These are phyloP conservation scores for Fonsecaea pugnacius DNA, from an alignment of 2,329 filamentous ascomycete genomes.

Conservation along the genomic window DNA sequence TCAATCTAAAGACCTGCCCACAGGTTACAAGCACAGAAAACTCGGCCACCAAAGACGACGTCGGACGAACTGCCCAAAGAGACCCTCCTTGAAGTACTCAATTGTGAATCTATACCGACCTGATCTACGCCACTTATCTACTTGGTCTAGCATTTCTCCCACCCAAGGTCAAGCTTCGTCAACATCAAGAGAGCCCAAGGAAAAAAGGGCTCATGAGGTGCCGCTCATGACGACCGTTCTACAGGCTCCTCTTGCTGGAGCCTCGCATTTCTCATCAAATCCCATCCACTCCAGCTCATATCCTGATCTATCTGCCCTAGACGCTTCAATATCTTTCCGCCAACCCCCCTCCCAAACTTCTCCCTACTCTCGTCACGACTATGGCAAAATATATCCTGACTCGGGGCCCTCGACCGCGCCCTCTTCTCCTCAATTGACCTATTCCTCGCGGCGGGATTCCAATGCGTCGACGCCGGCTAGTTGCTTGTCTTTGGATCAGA, in stretches of 20 bases:
- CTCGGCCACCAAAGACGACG: not conserved
- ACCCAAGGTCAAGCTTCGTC: not conserved
- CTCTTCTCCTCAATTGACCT: constrained; percentile 45
- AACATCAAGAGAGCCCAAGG: not conserved
- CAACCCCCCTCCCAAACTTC: constrained; percentile 22
- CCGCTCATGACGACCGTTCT: constrained; percentile 45
- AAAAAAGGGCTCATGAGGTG: constrained; percentile 28
- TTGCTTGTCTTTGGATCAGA: constrained; percentile 44
- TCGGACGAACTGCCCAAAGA: not conserved
- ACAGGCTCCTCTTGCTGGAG: constrained; percentile 41
- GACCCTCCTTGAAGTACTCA: not conserved
- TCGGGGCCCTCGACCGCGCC: constrained; percentile 45
- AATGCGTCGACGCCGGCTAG: constrained; percentile 47
- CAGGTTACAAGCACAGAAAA: not conserved
- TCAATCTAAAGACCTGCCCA: not conserved
- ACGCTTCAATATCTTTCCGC: constrained; percentile 28
- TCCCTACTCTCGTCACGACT: constrained; percentile 28
- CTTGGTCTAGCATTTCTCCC: not conserved
- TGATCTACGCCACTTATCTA: constrained; percentile 2
- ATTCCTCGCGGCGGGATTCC: constrained; percentile 40
- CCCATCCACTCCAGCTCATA: constrained; percentile 39
- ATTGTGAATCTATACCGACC: constrained; percentile 1
- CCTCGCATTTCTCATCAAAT: constrained; percentile 42
- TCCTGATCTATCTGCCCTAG: constrained; percentile 29
- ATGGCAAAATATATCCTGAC: constrained; percentile 36